Percentiles rank a stretch among this genome's conserved stretches.
Conservation (phyloP, 805 yeast species). For the Cephaloascus albidus region DNA sequence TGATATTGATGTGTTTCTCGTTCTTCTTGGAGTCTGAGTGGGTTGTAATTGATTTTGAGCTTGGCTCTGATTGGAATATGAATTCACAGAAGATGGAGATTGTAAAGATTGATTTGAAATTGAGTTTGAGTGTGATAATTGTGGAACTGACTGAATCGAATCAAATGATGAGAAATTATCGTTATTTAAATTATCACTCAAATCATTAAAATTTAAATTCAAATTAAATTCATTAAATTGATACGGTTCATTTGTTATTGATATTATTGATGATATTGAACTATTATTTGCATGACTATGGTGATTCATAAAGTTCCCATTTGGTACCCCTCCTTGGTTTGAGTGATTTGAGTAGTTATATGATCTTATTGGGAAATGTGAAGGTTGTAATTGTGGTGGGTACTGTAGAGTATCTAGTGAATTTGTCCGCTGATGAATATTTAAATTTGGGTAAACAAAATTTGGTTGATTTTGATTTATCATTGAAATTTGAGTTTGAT, state of each 20-base stretch:
- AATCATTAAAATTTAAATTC: not conserved
- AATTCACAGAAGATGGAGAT: slow-evolving; percentile 1
- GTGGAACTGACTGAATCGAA: slow-evolving; percentile 16
- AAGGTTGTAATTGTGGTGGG: not conserved
- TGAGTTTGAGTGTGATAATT: slow-evolving; percentile 11
- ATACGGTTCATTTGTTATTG: not conserved
- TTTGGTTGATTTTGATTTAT: not conserved
- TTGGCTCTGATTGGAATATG: not conserved
- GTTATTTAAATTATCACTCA: slow-evolving; percentile 17
- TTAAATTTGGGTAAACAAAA: not conserved
- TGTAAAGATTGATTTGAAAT: slow-evolving; percentile 6
- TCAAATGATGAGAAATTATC: slow-evolving; percentile 19
- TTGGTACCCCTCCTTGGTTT: no score
- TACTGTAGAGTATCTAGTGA: not conserved
- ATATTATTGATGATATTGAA: not conserved
- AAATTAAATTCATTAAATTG: not conserved
- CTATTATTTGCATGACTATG: not conserved
- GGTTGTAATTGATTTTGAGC: not conserved
- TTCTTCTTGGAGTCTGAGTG: slow-evolving; percentile 25
- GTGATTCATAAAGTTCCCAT: not conserved
- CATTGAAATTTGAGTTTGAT: not conserved
- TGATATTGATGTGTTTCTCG: slow-evolving; percentile 24
- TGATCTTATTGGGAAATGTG: not conserved
- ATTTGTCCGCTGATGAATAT: not conserved
- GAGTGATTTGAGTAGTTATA: not conserved